These are phyloP conservation scores for Debaryomyces udenii DNA, from an alignment of 1,139 yeast genomes.

Conservation along the genomic window DNA sequence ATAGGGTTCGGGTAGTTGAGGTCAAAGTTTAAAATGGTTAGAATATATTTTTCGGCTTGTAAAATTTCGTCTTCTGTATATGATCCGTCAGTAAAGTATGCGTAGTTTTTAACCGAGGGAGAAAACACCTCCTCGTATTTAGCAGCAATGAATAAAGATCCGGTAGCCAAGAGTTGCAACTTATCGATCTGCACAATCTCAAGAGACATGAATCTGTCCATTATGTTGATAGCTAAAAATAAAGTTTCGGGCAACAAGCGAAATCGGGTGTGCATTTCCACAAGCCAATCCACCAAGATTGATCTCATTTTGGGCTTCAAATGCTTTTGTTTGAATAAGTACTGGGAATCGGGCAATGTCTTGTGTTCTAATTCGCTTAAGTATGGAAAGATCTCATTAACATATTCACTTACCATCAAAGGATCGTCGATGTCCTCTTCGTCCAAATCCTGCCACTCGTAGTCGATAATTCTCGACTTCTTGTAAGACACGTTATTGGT, in stretches of 20 bases:
- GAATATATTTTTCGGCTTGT: conserved; percentile 82
- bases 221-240: conserved; percentile 82
- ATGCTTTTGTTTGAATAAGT: conserved; percentile 73
- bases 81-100: conserved; percentile 85
- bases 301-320: conserved; percentile 86
- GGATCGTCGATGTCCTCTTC: conserved; percentile 93
- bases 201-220: conserved; percentile 86
- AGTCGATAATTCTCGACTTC: conserved; percentile 45
- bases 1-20: conserved; percentile 91
- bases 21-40: conserved; percentile 76
- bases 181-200: conserved; percentile 82
- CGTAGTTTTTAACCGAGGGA: conserved; percentile 86
- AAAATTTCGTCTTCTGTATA: conserved; percentile 84
- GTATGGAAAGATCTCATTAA: conserved; percentile 81
- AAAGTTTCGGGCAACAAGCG: conserved; percentile 88
- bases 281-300: conserved; percentile 91
- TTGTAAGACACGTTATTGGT: conserved; percentile 24
- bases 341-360: conserved; percentile 79
- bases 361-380: conserved; percentile 71
- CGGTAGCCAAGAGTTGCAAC: conserved; percentile 87
- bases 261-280: conserved; percentile 87
- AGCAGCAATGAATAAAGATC: conserved; percentile 88
- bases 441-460: conserved; percentile 89
- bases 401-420: conserved; percentile 92
- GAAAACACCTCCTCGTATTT: conserved; percentile 94